Percentiles rank a stretch among this genome's conserved stretches.
phyloP scores from a whole-genome alignment of 768 basidiomycete genomes.

The Suillus tomentosus region DNA sequence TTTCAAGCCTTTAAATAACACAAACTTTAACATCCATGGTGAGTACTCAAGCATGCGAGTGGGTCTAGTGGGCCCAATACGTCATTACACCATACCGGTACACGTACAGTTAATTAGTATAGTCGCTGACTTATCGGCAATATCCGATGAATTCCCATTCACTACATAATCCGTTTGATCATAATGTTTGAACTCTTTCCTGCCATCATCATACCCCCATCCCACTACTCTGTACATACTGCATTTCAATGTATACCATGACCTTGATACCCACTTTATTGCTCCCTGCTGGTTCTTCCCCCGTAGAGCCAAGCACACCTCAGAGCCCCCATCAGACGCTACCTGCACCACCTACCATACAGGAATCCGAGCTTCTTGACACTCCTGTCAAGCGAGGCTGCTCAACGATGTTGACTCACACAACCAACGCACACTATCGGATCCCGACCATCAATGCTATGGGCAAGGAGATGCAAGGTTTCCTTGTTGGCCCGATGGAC shows the following conservation, averaged over 20 bases:
- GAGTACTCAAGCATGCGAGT: neutral
- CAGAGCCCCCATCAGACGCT: neutral
- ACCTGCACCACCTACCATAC: neutral
- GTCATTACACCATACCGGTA: too few species aligned
- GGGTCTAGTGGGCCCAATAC: too few species aligned
- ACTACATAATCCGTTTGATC: neutral
- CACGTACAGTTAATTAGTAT: neutral
- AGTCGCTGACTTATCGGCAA: neutral
- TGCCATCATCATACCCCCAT: neutral
- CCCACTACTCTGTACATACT: neutral
- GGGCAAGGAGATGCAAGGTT: slow-evolving; percentile 8
- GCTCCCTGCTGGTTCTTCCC: neutral
- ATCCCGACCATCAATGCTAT: slow-evolving; percentile 6
- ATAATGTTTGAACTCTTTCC: neutral
- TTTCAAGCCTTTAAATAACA: too few species aligned
- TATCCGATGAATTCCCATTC: slow-evolving; percentile 1
- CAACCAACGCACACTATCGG: slow-evolving; percentile 2
- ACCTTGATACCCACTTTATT: neutral
- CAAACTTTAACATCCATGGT: too few species aligned
- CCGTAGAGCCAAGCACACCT: neutral
- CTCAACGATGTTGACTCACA: neutral
- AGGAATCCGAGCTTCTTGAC: neutral
- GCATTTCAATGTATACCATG: neutral
- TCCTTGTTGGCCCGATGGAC: slow-evolving; percentile 13
- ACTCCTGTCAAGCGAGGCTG: neutral